Evolutionary conservation across 2,329 filamentous ascomycete genomes (phyloP).

Genomic region (Hypoxylon sp.): DNA sequence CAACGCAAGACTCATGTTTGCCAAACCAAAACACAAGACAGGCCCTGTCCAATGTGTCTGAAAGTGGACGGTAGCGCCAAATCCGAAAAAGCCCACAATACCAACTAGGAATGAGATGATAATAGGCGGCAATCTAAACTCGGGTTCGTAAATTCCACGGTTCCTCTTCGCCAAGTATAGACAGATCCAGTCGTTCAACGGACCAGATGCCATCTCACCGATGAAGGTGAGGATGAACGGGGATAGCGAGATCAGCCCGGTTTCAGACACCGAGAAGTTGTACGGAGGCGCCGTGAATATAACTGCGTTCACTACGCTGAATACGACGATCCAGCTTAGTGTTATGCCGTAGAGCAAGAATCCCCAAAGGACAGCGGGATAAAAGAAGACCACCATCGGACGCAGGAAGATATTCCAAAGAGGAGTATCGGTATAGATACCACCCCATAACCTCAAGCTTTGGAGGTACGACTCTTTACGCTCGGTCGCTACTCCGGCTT

Average conservation of each 20-base stretch:
- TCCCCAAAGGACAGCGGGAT: conserved; percentile 65
- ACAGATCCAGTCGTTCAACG: conserved; percentile 62
- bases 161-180: conserved; percentile 64
- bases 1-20: conserved; percentile 64
- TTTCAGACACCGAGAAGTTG: conserved; percentile 65
- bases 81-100: conserved; percentile 63
- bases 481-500: conserved; percentile 49
- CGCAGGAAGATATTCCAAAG: conserved; percentile 60
- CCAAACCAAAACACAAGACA: conserved; percentile 63
- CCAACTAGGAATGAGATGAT: conserved; percentile 59
- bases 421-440: conserved; percentile 56
- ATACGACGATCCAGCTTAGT: conserved; percentile 60
- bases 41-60: conserved; percentile 65
- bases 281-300: conserved; percentile 66
- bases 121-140: conserved; percentile 63
- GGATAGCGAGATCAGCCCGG: conserved; percentile 66
- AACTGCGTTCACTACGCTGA: conserved; percentile 64
- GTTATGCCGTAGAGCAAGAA: conserved; percentile 64
- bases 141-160: conserved; percentile 67
- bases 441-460: conserved; percentile 56
- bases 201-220: conserved; percentile 61
- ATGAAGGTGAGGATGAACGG: conserved; percentile 64
- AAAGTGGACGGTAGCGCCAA: conserved; percentile 61
- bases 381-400: conserved; percentile 65
- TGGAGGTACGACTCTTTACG: conserved; percentile 54